Evolutionary conservation across 495 filamentous ascomycete genomes (phyloP).

Genomic region (Sordaria brevicollis): DNA sequence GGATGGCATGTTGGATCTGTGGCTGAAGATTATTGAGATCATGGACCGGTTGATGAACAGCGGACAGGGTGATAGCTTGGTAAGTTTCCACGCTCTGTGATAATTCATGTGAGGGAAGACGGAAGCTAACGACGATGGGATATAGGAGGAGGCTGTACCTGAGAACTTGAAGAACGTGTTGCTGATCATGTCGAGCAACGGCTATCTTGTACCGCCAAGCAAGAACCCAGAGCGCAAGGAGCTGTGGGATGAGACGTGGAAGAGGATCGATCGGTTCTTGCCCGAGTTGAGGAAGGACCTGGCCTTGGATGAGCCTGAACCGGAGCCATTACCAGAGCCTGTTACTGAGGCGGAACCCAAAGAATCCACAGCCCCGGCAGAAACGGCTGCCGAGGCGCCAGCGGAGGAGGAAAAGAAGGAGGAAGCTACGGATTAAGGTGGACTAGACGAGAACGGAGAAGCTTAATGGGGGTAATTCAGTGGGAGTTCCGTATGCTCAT

Average conservation of each 20-base stretch:
- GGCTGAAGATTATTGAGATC: slow-evolving; percentile 86
- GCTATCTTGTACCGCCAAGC: slow-evolving; percentile 68
- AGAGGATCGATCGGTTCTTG: slow-evolving; percentile 79
- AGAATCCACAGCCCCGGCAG: background rate
- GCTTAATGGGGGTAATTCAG: background rate
- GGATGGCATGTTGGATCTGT: slow-evolving; percentile 88
- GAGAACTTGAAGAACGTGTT: slow-evolving; percentile 96
- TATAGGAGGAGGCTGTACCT: slow-evolving; percentile 83
- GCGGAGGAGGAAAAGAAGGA: background rate
- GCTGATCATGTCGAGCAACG: slow-evolving; percentile 87
- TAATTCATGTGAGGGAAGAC: no score
- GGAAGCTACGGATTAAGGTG: background rate
- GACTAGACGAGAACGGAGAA: background rate
- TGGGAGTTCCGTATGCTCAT: background rate
- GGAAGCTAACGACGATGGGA: slow-evolving; percentile 13
- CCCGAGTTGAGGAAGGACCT: slow-evolving; percentile 55
- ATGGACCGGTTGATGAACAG: slow-evolving; percentile 96
- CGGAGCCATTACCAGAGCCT: background rate
- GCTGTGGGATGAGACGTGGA: slow-evolving; percentile 76
- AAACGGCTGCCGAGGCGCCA: background rate
- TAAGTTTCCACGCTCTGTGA: slow-evolving; percentile 45
- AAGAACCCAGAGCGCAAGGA: slow-evolving; percentile 46
- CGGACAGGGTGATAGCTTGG: slow-evolving; percentile 81
- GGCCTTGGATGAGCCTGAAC: slow-evolving; percentile 30
- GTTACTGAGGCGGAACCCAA: background rate